phyloP scores from a whole-genome alignment of 108 stramenopile species.

The Pseudonitzschia delicatissima region DNA sequence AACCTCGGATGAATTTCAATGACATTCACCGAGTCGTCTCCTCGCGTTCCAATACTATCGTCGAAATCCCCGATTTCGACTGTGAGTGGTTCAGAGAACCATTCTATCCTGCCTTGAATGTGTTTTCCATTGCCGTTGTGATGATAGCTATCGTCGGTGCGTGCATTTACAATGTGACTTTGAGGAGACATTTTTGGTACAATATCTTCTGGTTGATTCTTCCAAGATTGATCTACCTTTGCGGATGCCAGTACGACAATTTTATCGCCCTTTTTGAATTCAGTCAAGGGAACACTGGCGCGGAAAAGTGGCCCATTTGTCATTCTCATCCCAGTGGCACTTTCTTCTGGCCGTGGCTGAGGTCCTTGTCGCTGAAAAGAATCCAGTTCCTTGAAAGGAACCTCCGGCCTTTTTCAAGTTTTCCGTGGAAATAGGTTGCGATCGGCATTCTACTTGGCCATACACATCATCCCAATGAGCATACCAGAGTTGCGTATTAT shows the following conservation, averaged over 20 bases:
- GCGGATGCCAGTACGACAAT: slow-evolving; percentile 59
- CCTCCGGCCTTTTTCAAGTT: slow-evolving; percentile 12
- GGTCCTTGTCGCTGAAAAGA: slow-evolving; percentile 30
- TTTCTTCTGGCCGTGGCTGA: slow-evolving; percentile 17
- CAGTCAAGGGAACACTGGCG: slow-evolving; percentile 40
- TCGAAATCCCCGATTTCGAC: slow-evolving; percentile 52
- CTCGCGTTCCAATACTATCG: slow-evolving; percentile 26
- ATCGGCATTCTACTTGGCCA: slow-evolving; percentile 42
- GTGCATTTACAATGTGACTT: slow-evolving; percentile 88
- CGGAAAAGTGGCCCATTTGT: slow-evolving; percentile 53
- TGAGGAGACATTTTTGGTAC: slow-evolving; percentile 49
- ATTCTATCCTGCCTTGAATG: slow-evolving; percentile 74
- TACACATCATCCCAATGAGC: slow-evolving; percentile 63
- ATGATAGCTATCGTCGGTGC: slow-evolving; percentile 82
- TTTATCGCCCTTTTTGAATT: slow-evolving; percentile 43
- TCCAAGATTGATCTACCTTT: slow-evolving; percentile 71
- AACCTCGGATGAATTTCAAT: slow-evolving; percentile 36
- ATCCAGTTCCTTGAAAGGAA: slow-evolving; percentile 22
- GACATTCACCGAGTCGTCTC: slow-evolving; percentile 16
- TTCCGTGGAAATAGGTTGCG: slow-evolving; percentile 41
- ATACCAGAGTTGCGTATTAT: slow-evolving; percentile 65
- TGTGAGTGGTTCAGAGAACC: slow-evolving; percentile 75
- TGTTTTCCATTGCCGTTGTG: slow-evolving; percentile 55
- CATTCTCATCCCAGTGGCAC: background rate
- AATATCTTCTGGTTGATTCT: slow-evolving; percentile 19